Percentiles rank a stretch among this genome's conserved stretches.
phyloP scores from a whole-genome alignment of 1,139 yeast genomes.

The Ogataea hybrid region DNA sequence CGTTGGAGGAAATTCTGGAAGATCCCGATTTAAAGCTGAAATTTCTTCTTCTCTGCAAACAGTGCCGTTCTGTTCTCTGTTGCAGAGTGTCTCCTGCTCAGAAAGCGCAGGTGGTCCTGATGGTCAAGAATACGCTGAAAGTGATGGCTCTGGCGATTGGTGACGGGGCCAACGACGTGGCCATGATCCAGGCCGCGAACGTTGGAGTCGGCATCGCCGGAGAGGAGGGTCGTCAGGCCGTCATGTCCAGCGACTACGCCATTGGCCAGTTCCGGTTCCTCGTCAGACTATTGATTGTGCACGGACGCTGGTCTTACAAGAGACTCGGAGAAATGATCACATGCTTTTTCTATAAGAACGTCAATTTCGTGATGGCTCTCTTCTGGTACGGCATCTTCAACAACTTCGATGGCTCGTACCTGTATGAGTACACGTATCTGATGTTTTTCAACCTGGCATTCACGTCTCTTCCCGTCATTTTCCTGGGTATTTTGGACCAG shows the following conservation, averaged over 20 bases:
- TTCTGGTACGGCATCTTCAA: conserved; percentile 62
- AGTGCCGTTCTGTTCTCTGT: conserved; percentile 59
- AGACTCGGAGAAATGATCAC: conserved; percentile 65
- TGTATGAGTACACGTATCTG: conserved; percentile 59
- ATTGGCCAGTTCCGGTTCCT: conserved; percentile 60
- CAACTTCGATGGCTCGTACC: conserved; percentile 60
- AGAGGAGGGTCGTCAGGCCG: conserved; percentile 68
- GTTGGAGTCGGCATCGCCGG: conserved; percentile 70
- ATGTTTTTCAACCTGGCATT: conserved; percentile 67
- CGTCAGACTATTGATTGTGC: conserved; percentile 53
- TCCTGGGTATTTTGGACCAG: conserved; percentile 59
- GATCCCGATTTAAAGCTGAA: conserved; percentile 36
- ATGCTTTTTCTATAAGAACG: conserved; percentile 62
- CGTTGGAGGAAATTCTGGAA: conserved; percentile 44
- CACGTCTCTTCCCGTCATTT: conserved; percentile 60
- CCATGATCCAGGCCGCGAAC: conserved; percentile 67
- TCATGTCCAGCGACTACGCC: conserved; percentile 67
- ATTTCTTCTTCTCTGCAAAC: conserved; percentile 54
- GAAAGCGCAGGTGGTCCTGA: conserved; percentile 54
- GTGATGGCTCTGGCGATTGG: conserved; percentile 67
- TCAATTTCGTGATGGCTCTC: conserved; percentile 57
- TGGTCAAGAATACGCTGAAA: conserved; percentile 48
- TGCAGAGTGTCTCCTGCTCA: conserved; percentile 68
- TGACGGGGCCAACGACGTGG: conserved; percentile 69
- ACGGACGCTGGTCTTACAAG: conserved; percentile 65